Percentiles rank a stretch among this genome's conserved stretches.
Evolutionary conservation across 2,329 filamentous ascomycete species (phyloP).

Genomic region (Pyrenochaeta sp.): DNA sequence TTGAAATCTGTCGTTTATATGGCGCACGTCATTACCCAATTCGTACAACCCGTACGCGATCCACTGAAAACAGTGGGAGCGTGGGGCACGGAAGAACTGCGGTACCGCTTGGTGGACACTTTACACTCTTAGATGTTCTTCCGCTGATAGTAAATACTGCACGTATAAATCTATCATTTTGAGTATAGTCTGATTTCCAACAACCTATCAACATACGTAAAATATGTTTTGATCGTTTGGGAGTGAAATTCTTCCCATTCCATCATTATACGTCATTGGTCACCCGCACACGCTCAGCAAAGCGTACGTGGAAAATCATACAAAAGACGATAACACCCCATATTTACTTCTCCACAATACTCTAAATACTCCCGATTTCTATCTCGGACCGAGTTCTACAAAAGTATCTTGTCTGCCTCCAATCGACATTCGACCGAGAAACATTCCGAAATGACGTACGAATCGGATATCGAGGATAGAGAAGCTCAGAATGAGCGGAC

Average conservation of each 20-base stretch:
- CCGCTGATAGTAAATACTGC: too few relatives aligned
- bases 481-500: slow-evolving; percentile 25
- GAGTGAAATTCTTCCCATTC: too few relatives aligned
- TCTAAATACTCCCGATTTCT: neutral
- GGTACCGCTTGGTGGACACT: too few relatives aligned
- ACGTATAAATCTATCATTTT: too few relatives aligned
- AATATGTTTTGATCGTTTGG: too few relatives aligned
- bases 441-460: slow-evolving; percentile 25
- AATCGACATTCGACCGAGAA: slow-evolving; percentile 1
- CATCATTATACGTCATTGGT: slow-evolving; percentile 18
- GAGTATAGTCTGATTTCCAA: too few relatives aligned
- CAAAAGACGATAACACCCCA: slow-evolving; percentile 6
- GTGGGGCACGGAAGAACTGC: slow-evolving; percentile 5
- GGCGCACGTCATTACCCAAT: slow-evolving; percentile 10
- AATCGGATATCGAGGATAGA: slow-evolving; percentile 27
- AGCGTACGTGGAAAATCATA: slow-evolving; percentile 1
- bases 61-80: slow-evolving; percentile 4
- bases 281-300: slow-evolving; percentile 6
- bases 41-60: slow-evolving; percentile 3
- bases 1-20: neutral
- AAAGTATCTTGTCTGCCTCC: slow-evolving; percentile 2
- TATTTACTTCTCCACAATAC: neutral
- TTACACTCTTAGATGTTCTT: too few relatives aligned
- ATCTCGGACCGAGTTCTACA: slow-evolving; percentile 6
- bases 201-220: too few relatives aligned